Percentiles rank a stretch among this genome's conserved stretches.
Conservation (phyloP, 352 stramenopile genomes). For the Phytophthora constricta region DNA sequence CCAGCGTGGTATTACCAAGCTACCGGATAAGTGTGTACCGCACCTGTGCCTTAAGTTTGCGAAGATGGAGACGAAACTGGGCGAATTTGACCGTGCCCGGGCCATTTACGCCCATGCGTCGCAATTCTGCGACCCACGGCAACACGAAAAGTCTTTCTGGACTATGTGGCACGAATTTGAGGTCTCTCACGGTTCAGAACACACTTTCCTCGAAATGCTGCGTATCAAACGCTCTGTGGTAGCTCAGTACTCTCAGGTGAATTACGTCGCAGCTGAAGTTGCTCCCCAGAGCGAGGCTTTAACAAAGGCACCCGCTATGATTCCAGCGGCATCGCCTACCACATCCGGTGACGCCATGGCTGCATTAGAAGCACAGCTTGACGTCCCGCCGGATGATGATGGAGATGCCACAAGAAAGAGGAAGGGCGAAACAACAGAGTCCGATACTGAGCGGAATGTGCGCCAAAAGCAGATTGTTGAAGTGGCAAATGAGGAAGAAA, state of each 20-base stretch:
- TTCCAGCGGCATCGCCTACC: constrained; percentile 50
- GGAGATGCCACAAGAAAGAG: constrained; percentile 60
- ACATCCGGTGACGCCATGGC: constrained; percentile 84
- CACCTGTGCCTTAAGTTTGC: constrained; percentile 97
- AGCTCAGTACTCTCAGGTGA: constrained; percentile 96
- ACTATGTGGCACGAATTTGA: constrained; percentile 96
- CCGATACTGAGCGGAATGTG: constrained; percentile 73
- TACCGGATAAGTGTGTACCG: constrained; percentile 92
- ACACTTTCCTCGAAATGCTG: constrained; percentile 99
- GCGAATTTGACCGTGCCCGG: constrained; percentile 97
- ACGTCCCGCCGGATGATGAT: constrained; percentile 39
- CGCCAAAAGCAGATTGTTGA: constrained; percentile 84
- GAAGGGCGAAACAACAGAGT: constrained; percentile 55
- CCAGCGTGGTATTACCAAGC: constrained; percentile 93
- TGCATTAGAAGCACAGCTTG: constrained; percentile 83
- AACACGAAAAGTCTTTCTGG: constrained; percentile 96
- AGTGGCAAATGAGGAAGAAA: constrained; percentile 90
- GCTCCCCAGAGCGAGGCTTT: constrained; percentile 42
- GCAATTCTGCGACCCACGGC: constrained; percentile 97
- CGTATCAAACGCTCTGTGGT: constrained; percentile 97
- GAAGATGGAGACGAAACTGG: constrained; percentile 95
- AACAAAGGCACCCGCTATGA: constrained; percentile 57
- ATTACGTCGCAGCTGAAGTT: constrained; percentile 96
- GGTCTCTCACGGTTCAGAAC: constrained; percentile 95
- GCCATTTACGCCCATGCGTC: constrained; percentile 95